Conservation (phyloP, 306 rosid species). For the Trifolium fragiferum region DNA sequence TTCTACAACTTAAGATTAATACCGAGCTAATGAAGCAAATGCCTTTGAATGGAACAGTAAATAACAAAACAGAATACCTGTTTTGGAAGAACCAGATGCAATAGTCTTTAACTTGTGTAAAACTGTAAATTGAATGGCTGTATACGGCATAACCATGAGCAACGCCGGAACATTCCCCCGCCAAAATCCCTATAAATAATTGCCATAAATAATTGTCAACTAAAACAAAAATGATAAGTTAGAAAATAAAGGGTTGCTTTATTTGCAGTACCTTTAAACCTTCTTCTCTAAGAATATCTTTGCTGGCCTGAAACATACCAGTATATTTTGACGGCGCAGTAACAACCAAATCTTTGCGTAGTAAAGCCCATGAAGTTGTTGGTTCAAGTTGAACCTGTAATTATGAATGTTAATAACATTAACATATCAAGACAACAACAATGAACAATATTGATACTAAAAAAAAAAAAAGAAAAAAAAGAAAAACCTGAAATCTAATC, state of each 20-base stretch:
- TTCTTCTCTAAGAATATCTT: slow-evolving; percentile 92
- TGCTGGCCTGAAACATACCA: slow-evolving; percentile 89
- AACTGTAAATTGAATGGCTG: slow-evolving; percentile 91
- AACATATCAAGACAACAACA: slow-evolving; percentile 10
- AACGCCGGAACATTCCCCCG: slow-evolving; percentile 96
- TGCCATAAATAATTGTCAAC: not conserved
- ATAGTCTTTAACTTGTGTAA: slow-evolving; percentile 79
- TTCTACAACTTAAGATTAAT: not conserved
- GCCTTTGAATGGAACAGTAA: not conserved
- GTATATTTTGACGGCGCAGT: slow-evolving; percentile 79
- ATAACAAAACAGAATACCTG: slow-evolving; percentile 54
- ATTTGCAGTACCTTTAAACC: slow-evolving; percentile 70
- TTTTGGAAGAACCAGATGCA: slow-evolving; percentile 87
- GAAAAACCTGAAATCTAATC: slow-evolving; percentile 86
- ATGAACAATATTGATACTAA: not conserved
- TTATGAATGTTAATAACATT: slow-evolving; percentile 43
- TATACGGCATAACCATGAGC: slow-evolving; percentile 99
- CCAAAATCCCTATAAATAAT: slow-evolving; percentile 83
- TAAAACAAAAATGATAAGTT: not conserved
- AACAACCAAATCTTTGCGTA: slow-evolving; percentile 53
- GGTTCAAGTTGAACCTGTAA: slow-evolving; percentile 94
- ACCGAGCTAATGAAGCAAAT: not conserved
- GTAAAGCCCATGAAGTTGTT: slow-evolving; percentile 77
- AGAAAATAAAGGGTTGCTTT: not conserved
- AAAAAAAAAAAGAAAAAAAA: not conserved